Conservation (phyloP, 345 rosid genomes). For the Boechera retrofracta region DNA sequence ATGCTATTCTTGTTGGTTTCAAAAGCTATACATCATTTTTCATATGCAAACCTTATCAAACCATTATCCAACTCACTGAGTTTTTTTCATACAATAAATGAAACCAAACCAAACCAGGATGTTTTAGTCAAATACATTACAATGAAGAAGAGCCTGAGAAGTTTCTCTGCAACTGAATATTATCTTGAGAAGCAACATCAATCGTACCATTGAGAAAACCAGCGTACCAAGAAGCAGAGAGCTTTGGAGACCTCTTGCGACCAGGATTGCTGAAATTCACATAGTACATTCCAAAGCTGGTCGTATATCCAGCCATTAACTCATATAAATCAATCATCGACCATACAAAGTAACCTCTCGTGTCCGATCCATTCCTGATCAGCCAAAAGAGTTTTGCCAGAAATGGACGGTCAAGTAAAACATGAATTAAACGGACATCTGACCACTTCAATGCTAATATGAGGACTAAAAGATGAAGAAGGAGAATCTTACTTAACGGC, state of each 20-base stretch:
- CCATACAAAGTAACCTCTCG: constrained; percentile 61
- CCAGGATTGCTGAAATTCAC: constrained; percentile 57
- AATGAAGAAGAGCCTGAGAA: constrained; percentile 21
- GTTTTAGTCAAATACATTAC: neutral
- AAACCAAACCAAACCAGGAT: neutral
- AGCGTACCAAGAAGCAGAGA: constrained; percentile 60
- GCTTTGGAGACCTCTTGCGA: constrained; percentile 53
- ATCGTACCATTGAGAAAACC: constrained; percentile 52
- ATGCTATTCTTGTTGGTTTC: neutral
- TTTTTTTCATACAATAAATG: neutral
- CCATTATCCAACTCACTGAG: neutral
- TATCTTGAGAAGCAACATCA: constrained; percentile 24
- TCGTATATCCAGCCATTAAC: constrained; percentile 45
- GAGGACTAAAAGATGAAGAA: too few relatives aligned
- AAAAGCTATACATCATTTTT: neutral
- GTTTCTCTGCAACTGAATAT: constrained; percentile 4
- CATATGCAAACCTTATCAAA: neutral
- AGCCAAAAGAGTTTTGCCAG: neutral
- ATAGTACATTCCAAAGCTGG: constrained; percentile 48
- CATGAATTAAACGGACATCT: neutral
- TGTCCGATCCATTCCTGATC: constrained; percentile 61
- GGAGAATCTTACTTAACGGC: constrained; percentile 47
- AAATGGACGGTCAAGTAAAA: neutral
- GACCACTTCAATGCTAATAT: neutral
- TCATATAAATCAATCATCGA: constrained; percentile 56